phyloP scores from a whole-genome alignment of 345 rosid species.

The Odontarrhena argentea region DNA sequence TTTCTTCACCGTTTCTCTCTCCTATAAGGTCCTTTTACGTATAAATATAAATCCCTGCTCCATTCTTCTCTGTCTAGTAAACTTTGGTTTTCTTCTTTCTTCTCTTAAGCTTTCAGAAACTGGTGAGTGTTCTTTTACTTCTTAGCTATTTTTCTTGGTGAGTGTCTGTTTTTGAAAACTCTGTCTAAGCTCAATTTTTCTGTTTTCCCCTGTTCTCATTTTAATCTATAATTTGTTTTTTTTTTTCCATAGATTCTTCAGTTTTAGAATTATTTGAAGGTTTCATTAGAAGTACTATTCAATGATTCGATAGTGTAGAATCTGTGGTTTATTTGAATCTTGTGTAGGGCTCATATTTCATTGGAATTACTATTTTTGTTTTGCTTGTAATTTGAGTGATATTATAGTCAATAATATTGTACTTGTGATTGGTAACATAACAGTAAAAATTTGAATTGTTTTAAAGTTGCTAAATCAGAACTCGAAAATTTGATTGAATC shows the following conservation, averaged over 20 bases:
- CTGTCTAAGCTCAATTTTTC: neutral
- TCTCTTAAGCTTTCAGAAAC: constrained; percentile 18
- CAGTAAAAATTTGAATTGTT: neutral
- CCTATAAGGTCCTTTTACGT: constrained; percentile 21
- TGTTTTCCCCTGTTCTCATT: constrained; percentile 8
- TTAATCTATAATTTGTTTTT: neutral
- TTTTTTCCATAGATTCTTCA: neutral
- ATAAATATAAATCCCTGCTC: constrained; percentile 38
- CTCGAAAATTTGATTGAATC: neutral
- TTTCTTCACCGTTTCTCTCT: constrained; percentile 11
- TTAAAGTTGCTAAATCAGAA: constrained; percentile 6
- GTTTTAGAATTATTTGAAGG: constrained; percentile 1
- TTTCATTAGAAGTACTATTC: neutral
- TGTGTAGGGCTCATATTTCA: constrained; percentile 23
- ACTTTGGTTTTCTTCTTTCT: constrained; percentile 8
- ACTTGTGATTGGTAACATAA: neutral
- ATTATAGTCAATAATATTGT: neutral
- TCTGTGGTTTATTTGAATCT: constrained; percentile 21
- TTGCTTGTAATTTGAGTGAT: constrained; percentile 8
- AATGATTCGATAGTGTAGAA: neutral
- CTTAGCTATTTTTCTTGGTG: neutral
- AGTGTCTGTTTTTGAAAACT: neutral
- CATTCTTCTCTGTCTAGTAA: constrained; percentile 28
- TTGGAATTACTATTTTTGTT: neutral
- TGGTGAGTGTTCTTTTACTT: constrained; percentile 32